phyloP scores from a whole-genome alignment of 2,329 filamentous ascomycete genomes.

The Epichloe baconii region DNA sequence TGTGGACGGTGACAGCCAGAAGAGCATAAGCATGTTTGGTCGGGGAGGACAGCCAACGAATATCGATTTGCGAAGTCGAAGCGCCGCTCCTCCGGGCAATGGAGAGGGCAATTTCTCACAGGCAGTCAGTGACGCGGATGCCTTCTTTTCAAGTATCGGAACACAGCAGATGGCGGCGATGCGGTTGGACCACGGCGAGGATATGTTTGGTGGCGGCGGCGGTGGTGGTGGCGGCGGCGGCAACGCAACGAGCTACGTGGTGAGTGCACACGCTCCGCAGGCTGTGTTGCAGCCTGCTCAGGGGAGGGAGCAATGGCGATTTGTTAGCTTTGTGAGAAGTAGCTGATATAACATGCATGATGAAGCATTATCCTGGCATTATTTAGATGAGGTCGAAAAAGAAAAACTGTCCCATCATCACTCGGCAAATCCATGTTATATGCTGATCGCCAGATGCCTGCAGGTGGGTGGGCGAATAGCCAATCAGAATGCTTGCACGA shows the following conservation, averaged over 20 bases:
- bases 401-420: no score
- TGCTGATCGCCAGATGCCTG: no score
- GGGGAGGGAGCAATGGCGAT: constrained; percentile 54
- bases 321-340: constrained; percentile 45
- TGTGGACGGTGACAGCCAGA: constrained; percentile 39
- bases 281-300: constrained; percentile 59
- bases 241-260: constrained; percentile 49
- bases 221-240: constrained; percentile 36
- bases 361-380: background rate
- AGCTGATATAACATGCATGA: background rate
- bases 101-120: constrained; percentile 43
- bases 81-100: constrained; percentile 12
- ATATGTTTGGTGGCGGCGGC: constrained; percentile 47
- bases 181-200: constrained; percentile 51
- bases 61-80: constrained; percentile 30
- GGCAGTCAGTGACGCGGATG: constrained; percentile 74
- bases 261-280: constrained; percentile 71
- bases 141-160: constrained; percentile 74
- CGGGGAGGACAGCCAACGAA: constrained; percentile 37
- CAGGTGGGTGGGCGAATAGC: no score
- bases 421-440: no score
- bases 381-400: no score
- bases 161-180: constrained; percentile 61
- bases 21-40: constrained; percentile 47
- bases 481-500: no score